phyloP scores from a whole-genome alignment of 805 yeast genomes.

The Lachancea thermotolerans region DNA sequence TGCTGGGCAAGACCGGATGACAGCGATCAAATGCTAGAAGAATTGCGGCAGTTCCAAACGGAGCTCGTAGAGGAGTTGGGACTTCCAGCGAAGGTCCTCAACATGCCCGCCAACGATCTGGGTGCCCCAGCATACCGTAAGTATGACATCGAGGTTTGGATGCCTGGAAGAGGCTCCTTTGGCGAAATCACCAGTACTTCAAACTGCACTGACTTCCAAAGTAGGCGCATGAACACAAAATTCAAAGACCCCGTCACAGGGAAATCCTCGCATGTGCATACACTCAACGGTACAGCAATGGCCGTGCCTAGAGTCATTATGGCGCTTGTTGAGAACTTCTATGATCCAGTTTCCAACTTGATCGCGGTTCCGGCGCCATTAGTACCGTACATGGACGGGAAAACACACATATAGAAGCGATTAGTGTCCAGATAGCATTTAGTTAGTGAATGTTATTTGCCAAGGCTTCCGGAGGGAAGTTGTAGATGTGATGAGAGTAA shows the following conservation, averaged over 20 bases:
- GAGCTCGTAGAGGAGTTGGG: constrained; percentile 62
- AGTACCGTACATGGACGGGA: constrained; percentile 66
- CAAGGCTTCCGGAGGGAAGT: no score
- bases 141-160: constrained; percentile 93
- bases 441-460: no score
- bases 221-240: constrained; percentile 72
- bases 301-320: constrained; percentile 89
- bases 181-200: constrained; percentile 91
- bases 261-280: constrained; percentile 51
- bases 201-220: constrained; percentile 86
- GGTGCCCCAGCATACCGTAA: constrained; percentile 93
- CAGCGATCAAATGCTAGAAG: constrained; percentile 49
- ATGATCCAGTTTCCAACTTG: constrained; percentile 48
- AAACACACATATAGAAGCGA: constrained; percentile 24
- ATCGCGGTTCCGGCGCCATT: constrained; percentile 64
- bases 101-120: constrained; percentile 85
- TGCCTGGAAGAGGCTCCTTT: constrained; percentile 93
- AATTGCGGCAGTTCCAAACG: constrained; percentile 57
- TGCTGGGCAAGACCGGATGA: constrained; percentile 51
- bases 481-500: not conserved
- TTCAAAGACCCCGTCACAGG: constrained; percentile 34
- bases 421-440: no score
- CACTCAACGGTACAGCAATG: constrained; percentile 91
- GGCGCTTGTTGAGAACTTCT: constrained; percentile 83
- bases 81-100: constrained; percentile 68